Evolutionary conservation across 306 rosid species (phyloP), one percentile per base, ranked within the genome.

Genomic region (Potentilla sterilis): DNA sequence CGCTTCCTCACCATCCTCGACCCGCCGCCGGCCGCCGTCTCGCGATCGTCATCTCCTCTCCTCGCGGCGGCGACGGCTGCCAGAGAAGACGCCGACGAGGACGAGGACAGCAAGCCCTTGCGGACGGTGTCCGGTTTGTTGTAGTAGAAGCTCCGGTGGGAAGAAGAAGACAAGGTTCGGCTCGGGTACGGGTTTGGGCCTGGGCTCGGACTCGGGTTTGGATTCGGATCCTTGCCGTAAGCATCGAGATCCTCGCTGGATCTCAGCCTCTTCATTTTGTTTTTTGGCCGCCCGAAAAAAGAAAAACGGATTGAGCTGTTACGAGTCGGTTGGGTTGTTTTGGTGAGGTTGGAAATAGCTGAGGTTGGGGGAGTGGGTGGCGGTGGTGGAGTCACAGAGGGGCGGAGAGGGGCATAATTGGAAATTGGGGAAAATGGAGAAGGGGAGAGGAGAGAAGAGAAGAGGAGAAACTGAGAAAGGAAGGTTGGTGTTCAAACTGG

Each of bases 231-330:
- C 76, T 87, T 93, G 4, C 89, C 88, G 67, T 75, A 85, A 3
- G 97, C 83, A 79, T 91, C 95, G 65, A 91, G 93, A 85, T 90
- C 96, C 42, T 94, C 98, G 75, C 90, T 91, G 41, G 98, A 91
- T 82, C 93, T 83, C 90, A 89, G 80, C 82, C 97, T 89, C 96
- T 91, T 93, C 98, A 93, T 93, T 52, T 72, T 52, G 6, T 1
- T 63, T 28, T 37, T 37, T 37, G 40, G 28, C 28, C 40, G 2
- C 34, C 34, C 73, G 38, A 32, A 13, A 72, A 46, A 18, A 3
- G 0, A 12, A 63, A 58, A 15, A 13, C 57, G 14, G 1, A 38
- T 14, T 22, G 5, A 41, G 44, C 44, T 41, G 44, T 10, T 15
- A 69, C 3, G 3, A 55, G 14, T 55, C 13, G 34, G 21, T 16